phyloP scores from a whole-genome alignment of 2,329 filamentous ascomycete species.

The Monilinia aucupariae region DNA sequence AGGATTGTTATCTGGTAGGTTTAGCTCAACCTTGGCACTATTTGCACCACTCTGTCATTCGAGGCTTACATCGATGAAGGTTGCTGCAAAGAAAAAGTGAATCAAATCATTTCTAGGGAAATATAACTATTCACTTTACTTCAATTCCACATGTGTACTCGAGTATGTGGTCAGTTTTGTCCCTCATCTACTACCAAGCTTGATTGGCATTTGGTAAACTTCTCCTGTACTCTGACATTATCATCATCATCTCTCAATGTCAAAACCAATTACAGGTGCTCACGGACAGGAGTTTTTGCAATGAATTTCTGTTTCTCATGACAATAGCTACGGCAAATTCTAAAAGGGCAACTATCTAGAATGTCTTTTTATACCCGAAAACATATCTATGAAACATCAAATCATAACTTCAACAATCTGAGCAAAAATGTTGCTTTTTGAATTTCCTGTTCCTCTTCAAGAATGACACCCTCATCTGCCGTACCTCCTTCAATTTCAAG shows the following conservation, averaged over 20 bases:
- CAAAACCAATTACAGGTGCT: neutral
- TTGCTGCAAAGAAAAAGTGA: constrained; percentile 46
- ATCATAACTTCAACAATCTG: constrained; percentile 66
- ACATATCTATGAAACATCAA: constrained; percentile 4
- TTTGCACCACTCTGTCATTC: neutral
- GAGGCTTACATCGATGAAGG: constrained; percentile 36
- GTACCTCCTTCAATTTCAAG: neutral
- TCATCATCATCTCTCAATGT: too few relatives aligned
- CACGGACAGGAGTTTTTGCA: neutral
- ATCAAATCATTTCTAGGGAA: neutral
- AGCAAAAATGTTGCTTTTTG: constrained; percentile 77
- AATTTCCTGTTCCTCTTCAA: constrained; percentile 79
- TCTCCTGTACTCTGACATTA: too few relatives aligned
- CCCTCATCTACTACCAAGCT: neutral
- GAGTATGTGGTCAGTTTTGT: neutral
- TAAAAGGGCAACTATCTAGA: constrained; percentile 2
- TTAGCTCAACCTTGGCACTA: neutral
- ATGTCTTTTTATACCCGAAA: neutral
- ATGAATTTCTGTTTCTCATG: neutral
- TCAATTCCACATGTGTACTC: neutral
- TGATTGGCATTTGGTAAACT: neutral
- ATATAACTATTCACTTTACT: neutral
- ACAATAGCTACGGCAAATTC: neutral
- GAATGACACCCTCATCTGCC: constrained; percentile 53
- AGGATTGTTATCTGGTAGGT: constrained; percentile 79